Percentiles rank a stretch among this genome's conserved stretches.
phyloP scores from a whole-genome alignment of 1,139 yeast species.

The Taphrina confusa region DNA sequence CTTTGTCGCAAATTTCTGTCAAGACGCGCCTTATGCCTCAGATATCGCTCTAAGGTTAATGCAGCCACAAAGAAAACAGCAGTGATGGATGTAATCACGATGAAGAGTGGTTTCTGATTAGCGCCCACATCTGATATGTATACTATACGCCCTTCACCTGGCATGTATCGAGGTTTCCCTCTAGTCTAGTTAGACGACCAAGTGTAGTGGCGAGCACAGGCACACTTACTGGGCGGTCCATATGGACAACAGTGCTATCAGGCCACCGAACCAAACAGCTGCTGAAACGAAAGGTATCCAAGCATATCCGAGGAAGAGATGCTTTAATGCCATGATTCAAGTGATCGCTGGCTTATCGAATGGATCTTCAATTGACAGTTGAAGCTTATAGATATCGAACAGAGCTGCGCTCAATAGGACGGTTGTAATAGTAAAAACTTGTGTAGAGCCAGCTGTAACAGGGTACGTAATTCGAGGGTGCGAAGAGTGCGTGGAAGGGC shows the following conservation, averaged over 20 bases:
- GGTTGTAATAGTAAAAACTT: too few species aligned
- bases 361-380: too few species aligned
- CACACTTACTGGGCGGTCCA: conserved; percentile 63
- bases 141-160: conserved; percentile 42
- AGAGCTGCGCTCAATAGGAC: too few species aligned
- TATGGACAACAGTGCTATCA: conserved; percentile 63
- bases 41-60: conserved; percentile 57
- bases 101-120: conserved; percentile 78
- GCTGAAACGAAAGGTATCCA: conserved; percentile 56
- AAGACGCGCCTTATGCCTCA: conserved; percentile 57
- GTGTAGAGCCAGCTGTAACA: too few species aligned
- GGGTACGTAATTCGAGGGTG: too few species aligned
- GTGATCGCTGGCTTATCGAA: too few species aligned
- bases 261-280: conserved; percentile 75
- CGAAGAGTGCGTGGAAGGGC: too few species aligned
- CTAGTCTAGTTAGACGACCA: not conserved
- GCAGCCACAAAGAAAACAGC: conserved; percentile 76
- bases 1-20: conserved; percentile 56
- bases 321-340: conserved; percentile 15
- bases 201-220: not conserved
- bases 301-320: conserved; percentile 28
- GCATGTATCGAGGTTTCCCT: conserved; percentile 49
- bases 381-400: too few species aligned
- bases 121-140: conserved; percentile 87
- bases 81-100: conserved; percentile 75